These are phyloP conservation scores for Solanum appendiculatum DNA, from an alignment of 257 asterid genomes.

Conservation along the genomic window DNA sequence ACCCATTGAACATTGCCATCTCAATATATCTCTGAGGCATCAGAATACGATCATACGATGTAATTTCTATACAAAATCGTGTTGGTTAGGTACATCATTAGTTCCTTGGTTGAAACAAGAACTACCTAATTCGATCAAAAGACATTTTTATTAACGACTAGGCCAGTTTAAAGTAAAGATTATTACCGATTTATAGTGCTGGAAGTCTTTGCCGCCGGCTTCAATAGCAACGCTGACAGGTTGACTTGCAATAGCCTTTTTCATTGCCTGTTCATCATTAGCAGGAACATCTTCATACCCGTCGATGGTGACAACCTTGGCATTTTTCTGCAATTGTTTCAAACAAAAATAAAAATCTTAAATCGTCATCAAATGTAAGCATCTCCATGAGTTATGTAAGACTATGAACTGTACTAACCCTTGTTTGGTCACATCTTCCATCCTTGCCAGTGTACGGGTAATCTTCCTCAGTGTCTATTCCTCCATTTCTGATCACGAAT, in stretches of 20 bases:
- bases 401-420: too few species aligned
- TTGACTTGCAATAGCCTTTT: conserved; percentile 47
- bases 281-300: conserved; percentile 44
- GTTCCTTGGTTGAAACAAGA: not conserved
- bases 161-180: not conserved
- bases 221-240: conserved; percentile 62
- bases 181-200: conserved; percentile 43
- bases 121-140: not conserved
- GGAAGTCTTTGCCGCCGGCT: conserved; percentile 67
- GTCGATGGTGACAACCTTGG: conserved; percentile 54
- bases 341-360: not conserved
- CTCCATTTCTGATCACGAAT: conserved; percentile 31
- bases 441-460: conserved; percentile 29
- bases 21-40: not conserved
- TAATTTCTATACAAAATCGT: too few species aligned
- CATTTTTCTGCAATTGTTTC: conserved; percentile 44
- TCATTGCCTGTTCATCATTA: conserved; percentile 33
- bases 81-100: too few species aligned
- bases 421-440: conserved; percentile 20
- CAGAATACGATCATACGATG: not conserved
- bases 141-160: not conserved
- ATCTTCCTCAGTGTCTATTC: conserved; percentile 32
- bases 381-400: too few species aligned
- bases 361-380: not conserved
- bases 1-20: not conserved